These are phyloP conservation scores for Durusdinium trenchii DNA, from an alignment of 73 alveolate species.

Conservation along the genomic window DNA sequence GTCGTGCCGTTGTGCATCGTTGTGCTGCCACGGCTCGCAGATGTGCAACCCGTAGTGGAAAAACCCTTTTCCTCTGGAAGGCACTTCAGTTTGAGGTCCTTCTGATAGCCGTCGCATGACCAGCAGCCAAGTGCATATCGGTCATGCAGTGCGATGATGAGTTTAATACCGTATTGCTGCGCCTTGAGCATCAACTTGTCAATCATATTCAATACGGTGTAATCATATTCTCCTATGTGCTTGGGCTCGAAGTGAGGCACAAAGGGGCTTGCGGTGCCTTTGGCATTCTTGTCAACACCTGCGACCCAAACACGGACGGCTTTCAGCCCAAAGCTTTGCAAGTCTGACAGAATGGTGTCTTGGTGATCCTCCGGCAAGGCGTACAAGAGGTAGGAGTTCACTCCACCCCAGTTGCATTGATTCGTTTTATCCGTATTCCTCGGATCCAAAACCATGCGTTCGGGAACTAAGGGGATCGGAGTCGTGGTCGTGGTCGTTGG, in stretches of 20 bases:
- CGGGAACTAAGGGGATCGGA: no score
- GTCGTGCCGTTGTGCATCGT: no score
- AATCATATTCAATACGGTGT: conserved; percentile 1
- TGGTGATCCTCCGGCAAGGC: neutral
- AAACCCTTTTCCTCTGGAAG: no score
- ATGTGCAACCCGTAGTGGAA: no score
- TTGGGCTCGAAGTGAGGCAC: conserved; percentile 25
- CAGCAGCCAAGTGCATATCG: conserved; percentile 65
- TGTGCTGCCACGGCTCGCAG: no score
- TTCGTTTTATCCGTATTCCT: no score
- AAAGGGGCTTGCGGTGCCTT: conserved; percentile 32
- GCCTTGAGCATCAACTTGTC: conserved; percentile 41
- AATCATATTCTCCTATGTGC: conserved; percentile 18
- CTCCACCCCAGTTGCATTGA: conserved; percentile 66
- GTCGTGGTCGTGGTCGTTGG: no score
- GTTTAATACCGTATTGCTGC: neutral
- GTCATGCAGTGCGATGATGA: conserved; percentile 31
- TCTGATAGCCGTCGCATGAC: conserved; percentile 52
- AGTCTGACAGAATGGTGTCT: neutral
- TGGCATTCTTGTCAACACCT: conserved; percentile 20
- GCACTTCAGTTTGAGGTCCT: conserved; percentile 30
- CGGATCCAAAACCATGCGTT: no score
- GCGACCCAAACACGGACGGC: conserved; percentile 18
- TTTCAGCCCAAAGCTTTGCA: conserved; percentile 29
- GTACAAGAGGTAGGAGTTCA: conserved; percentile 35